Conservation (phyloP, 1,284 basidiomycete species). For the Leucoagaricus sp. region DNA sequence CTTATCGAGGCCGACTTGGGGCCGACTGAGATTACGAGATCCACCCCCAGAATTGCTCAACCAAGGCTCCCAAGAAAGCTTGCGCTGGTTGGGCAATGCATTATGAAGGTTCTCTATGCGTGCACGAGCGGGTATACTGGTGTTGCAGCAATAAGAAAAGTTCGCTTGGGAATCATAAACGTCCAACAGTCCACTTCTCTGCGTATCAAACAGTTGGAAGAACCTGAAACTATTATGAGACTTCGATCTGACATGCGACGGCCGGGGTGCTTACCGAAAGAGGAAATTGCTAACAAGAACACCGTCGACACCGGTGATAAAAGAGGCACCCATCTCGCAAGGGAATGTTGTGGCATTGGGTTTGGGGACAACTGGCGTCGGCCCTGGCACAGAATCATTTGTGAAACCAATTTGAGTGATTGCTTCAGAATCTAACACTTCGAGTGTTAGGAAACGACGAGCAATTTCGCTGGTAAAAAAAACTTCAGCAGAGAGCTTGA, state of each 20-base stretch:
- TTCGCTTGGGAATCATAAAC: constrained; percentile 86
- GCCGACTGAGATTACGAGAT: constrained; percentile 78
- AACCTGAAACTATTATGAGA: constrained; percentile 51
- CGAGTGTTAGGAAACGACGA: constrained; percentile 68
- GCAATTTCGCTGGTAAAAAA: constrained; percentile 59
- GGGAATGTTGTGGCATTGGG: constrained; percentile 70
- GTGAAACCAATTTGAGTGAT: constrained; percentile 76
- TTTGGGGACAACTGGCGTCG: constrained; percentile 42
- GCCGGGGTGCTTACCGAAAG: constrained; percentile 53
- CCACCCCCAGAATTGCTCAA: constrained; percentile 52
- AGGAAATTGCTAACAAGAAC: constrained; percentile 76
- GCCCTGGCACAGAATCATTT: constrained; percentile 39
- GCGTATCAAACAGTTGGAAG: constrained; percentile 82
- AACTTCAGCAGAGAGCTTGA: constrained; percentile 17
- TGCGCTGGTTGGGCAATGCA: constrained; percentile 78
- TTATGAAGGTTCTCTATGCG: constrained; percentile 65
- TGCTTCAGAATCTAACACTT: constrained; percentile 76
- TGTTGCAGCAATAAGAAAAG: constrained; percentile 87
- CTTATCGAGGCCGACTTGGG: constrained; percentile 61
- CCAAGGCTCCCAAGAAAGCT: constrained; percentile 78
- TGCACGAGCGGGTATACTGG: constrained; percentile 73
- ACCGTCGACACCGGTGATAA: constrained; percentile 75
- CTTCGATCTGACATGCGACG: constrained; percentile 11
- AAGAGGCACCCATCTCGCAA: constrained; percentile 68
- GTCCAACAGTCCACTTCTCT: constrained; percentile 67